Percentiles rank a stretch among this genome's conserved stretches.
Conservation (phyloP, 129 eudicot species). For the Pseudognaphalium luteoalbum region DNA sequence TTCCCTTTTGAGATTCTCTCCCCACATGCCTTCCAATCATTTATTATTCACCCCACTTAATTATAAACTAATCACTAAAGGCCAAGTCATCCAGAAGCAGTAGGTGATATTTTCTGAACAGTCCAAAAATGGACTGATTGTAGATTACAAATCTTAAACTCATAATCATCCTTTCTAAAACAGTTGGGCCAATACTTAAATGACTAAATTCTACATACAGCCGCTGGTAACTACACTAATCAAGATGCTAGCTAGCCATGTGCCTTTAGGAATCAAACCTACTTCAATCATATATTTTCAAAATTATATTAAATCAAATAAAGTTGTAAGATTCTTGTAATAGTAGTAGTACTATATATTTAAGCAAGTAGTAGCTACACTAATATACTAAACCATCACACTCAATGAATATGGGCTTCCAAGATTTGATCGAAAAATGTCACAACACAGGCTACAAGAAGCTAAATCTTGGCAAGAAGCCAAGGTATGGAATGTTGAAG, state of each 20-base stretch:
- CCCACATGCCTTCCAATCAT: slow-evolving; percentile 57
- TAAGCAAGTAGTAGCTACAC: slow-evolving; percentile 13
- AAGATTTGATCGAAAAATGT: slow-evolving; percentile 34
- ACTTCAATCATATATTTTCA: slow-evolving; percentile 34
- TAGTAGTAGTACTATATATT: slow-evolving; percentile 19
- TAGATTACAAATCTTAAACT: slow-evolving; percentile 16
- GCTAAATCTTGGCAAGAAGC: slow-evolving; percentile 34
- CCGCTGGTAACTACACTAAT: slow-evolving; percentile 30
- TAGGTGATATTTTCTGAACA: slow-evolving; percentile 17
- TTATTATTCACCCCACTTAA: slow-evolving; percentile 46
- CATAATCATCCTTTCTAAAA: slow-evolving; percentile 11
- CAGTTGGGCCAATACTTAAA: slow-evolving; percentile 23
- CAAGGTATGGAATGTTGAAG: slow-evolving; percentile 42
- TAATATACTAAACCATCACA: not conserved
- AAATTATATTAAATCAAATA: slow-evolving; percentile 20
- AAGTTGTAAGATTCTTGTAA: not conserved
- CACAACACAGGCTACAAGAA: slow-evolving; percentile 51
- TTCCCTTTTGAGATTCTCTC: slow-evolving; percentile 29
- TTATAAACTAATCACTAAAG: slow-evolving; percentile 34
- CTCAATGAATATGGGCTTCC: slow-evolving; percentile 46
- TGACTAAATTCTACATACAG: slow-evolving; percentile 22
- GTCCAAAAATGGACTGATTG: slow-evolving; percentile 23
- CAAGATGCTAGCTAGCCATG: slow-evolving; percentile 54
- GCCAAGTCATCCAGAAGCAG: slow-evolving; percentile 30
- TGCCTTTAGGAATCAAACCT: slow-evolving; percentile 59